Conservation (phyloP, 1,284 basidiomycete species). For the Apiotrichum akiyoshidainum region DNA sequence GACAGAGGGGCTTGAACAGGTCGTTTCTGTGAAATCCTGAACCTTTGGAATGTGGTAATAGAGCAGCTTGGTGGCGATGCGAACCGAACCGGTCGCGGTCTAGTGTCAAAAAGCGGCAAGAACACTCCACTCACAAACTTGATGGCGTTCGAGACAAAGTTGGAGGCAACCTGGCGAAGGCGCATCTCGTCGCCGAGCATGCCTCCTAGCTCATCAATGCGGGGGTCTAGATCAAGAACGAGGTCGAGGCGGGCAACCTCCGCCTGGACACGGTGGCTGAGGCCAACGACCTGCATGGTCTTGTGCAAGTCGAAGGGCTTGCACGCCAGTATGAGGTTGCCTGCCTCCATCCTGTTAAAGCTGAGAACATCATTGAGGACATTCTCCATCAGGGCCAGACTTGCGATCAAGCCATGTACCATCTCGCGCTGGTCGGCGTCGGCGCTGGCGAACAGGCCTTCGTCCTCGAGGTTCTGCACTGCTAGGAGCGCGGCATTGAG, state of each 20-base stretch:
- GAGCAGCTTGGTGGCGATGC: no score
- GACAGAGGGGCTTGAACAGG: no score
- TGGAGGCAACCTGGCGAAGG: slow-evolving; percentile 66
- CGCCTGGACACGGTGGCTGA: slow-evolving; percentile 70
- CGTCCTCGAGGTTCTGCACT: slow-evolving; percentile 82
- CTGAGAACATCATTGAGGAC: slow-evolving; percentile 78
- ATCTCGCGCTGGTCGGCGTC: slow-evolving; percentile 44
- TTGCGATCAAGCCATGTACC: slow-evolving; percentile 62
- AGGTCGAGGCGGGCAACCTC: slow-evolving; percentile 68
- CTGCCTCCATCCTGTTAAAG: slow-evolving; percentile 53
- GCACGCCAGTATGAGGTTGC: slow-evolving; percentile 37
- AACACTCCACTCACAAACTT: slow-evolving; percentile 57
- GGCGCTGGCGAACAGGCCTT: slow-evolving; percentile 42
- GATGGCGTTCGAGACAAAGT: slow-evolving; percentile 52
- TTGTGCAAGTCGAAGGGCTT: slow-evolving; percentile 79
- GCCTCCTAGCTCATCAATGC: slow-evolving; percentile 64
- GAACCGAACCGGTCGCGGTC: no score
- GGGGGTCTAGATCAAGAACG: slow-evolving; percentile 65
- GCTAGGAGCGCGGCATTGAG: slow-evolving; percentile 83
- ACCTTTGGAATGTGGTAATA: no score
- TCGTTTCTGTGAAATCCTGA: no score
- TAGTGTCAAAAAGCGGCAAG: slow-evolving; percentile 11
- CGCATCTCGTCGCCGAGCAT: slow-evolving; percentile 59
- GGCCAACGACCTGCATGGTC: slow-evolving; percentile 74
- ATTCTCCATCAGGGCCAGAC: slow-evolving; percentile 69